Evolutionary conservation across 495 filamentous ascomycete species (phyloP).

Genomic region (Hypomontagnella submonticulosa): DNA sequence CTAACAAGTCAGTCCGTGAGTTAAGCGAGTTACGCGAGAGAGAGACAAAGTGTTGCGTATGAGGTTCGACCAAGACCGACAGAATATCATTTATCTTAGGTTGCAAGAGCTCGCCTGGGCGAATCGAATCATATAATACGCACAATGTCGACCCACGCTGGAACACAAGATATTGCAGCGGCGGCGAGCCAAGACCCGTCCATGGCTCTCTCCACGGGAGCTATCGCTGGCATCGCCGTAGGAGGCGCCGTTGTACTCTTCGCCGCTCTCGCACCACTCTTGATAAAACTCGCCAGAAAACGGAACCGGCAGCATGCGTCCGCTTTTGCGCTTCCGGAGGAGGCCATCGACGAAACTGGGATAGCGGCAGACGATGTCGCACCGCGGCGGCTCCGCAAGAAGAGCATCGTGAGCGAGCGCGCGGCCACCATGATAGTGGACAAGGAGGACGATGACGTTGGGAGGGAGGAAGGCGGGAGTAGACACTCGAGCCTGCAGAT

Average conservation of each 20-base stretch:
- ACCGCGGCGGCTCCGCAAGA: conserved; percentile 41
- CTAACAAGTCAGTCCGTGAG: too few relatives aligned
- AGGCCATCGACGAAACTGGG: conserved; percentile 14
- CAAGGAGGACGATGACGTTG: conserved; percentile 32
- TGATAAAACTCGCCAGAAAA: conserved; percentile 37
- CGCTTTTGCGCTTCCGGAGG: conserved; percentile 1
- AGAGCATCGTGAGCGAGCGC: conserved; percentile 25
- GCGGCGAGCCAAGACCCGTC: neutral
- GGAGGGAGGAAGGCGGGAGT: conserved; percentile 30
- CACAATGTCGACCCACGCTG: conserved; percentile 3
- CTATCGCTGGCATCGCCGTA: conserved; percentile 42
- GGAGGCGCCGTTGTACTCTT: conserved; percentile 43
- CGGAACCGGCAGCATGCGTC: conserved; percentile 13
- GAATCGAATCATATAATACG: neutral
- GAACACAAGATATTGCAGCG: conserved; percentile 6
- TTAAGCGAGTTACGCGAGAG: neutral
- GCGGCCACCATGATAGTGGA: conserved; percentile 7
- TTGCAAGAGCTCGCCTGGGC: neutral
- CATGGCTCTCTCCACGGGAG: conserved; percentile 38
- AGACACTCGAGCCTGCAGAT: conserved; percentile 26
- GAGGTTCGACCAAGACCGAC: neutral
- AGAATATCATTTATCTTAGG: neutral
- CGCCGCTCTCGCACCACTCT: conserved; percentile 31
- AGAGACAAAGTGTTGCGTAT: conserved; percentile 9
- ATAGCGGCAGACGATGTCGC: conserved; percentile 7